Conservation (phyloP, 768 basidiomycete genomes). For the Galerina marginata region DNA sequence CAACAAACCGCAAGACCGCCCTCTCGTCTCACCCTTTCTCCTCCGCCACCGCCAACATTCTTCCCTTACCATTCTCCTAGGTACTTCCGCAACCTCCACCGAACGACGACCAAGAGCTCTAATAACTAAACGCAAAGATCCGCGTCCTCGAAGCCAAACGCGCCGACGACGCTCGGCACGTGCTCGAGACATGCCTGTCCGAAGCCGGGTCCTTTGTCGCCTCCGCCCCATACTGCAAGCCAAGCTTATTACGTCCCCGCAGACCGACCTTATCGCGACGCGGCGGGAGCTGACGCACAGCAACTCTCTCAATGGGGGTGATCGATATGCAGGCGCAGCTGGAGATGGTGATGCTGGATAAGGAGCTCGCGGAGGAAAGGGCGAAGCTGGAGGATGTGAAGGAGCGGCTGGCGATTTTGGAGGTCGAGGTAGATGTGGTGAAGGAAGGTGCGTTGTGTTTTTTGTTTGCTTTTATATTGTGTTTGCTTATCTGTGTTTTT, state of each 20-base stretch:
- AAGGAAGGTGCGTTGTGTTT: constrained; percentile 53
- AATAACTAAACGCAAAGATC: constrained; percentile 84
- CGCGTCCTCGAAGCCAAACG: constrained; percentile 88
- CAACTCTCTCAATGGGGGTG: constrained; percentile 74
- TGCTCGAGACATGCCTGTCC: constrained; percentile 83
- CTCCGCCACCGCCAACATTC: constrained; percentile 33
- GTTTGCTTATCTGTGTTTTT: not conserved
- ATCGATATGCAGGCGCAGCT: constrained; percentile 87
- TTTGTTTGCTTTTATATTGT: constrained; percentile 17
- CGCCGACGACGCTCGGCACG: constrained; percentile 83
- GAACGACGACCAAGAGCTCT: constrained; percentile 64
- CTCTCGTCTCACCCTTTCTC: constrained; percentile 29
- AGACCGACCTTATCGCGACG: constrained; percentile 77
- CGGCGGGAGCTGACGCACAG: constrained; percentile 80
- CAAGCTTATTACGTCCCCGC: constrained; percentile 80
- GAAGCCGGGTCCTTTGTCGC: constrained; percentile 84
- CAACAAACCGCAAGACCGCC: constrained; percentile 27
- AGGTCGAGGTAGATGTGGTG: constrained; percentile 84
- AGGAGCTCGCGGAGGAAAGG: constrained; percentile 95
- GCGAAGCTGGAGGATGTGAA: constrained; percentile 81
- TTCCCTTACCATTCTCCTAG: constrained; percentile 2
- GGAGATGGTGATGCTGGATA: constrained; percentile 94
- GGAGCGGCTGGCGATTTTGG: constrained; percentile 77
- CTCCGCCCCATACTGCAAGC: constrained; percentile 91
- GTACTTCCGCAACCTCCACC: constrained; percentile 11